Evolutionary conservation across 129 eudicot species (phyloP), one percentile per base, ranked within the genome.

Genomic region (Dittrichia graveolens): DNA sequence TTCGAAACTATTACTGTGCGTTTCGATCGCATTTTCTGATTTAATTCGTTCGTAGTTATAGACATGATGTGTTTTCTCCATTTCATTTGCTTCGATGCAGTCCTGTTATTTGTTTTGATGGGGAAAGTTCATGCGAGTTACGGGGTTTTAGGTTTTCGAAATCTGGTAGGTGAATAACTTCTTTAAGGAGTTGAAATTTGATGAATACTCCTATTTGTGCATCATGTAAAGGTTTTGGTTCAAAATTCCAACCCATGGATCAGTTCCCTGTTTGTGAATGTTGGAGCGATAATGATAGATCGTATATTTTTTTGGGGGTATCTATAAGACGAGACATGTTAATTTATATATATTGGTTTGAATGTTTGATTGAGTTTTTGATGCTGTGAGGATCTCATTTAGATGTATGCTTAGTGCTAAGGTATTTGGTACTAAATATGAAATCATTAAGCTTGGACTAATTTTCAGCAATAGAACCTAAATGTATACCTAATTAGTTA

Each of bases 131-230:
- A 57, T 39, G 46, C 12, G 65, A 65, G 43, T 53, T 54, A 34
- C 35, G 67, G 57, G 67, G 58, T 44, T 63, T 75, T 59, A 65
- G 47, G 72, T 44, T 65, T 50, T 46, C 57, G 59, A 31, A 43
- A 13, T 9, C 31, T 10, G 16, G 35, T 61, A 59, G 12, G 37
- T 57, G 47, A 10, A 44, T 45, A 4, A n/a, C 45, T 45, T 8
- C 2, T 58, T 13, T 46, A 35, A 48, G 15, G 11, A 0, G 34
- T 18, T 24, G 24, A 74, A 34, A 16, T 5, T 1, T 37, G 71
- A 74, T 62, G 8, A 5, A 5, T 72, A 8, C 4, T 42, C 11
- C 31, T 56, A 6, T 1, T 0, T 11, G 55, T 42, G 75, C 65
- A 18, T 55, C 14, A 19, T 56, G 41, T 54, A 38, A 52, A 39